Conservation (phyloP, 1,284 basidiomycete species). For the Cronartium ribicola region DNA sequence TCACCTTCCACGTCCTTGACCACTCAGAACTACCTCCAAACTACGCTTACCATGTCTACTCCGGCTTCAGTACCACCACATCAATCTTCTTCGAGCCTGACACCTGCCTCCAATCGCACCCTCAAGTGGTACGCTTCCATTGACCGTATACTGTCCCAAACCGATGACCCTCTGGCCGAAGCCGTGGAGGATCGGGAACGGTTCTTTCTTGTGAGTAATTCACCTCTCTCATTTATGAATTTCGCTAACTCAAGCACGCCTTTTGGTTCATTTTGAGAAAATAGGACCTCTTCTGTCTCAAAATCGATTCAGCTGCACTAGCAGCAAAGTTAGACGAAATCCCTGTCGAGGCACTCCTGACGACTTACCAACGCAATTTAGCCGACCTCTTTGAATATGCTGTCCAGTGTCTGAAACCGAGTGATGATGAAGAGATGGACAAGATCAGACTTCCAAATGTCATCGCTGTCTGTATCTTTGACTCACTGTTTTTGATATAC, state of each 20-base stretch:
- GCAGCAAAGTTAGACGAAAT: constrained; percentile 11
- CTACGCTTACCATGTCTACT: not conserved
- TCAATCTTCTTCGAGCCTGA: not conserved
- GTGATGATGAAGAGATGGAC: constrained; percentile 28
- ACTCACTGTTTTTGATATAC: not conserved
- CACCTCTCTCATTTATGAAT: not conserved
- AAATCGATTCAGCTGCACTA: constrained; percentile 16
- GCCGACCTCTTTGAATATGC: constrained; percentile 29
- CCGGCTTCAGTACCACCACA: not conserved
- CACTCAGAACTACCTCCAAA: too few relatives aligned
- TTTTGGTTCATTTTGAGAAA: not conserved
- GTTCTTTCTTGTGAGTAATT: constrained; percentile 26
- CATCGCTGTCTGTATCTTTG: constrained; percentile 13
- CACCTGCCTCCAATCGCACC: not conserved
- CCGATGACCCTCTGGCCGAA: constrained; percentile 10
- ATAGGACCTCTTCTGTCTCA: constrained; percentile 31
- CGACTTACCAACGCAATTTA: constrained; percentile 16
- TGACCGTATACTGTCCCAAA: constrained; percentile 15
- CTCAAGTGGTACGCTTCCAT: constrained; percentile 38
- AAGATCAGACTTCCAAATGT: constrained; percentile 33
- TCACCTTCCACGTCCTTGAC: too few relatives aligned
- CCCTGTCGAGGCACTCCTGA: constrained; percentile 14
- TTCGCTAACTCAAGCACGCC: not conserved
- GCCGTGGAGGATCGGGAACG: constrained; percentile 14
- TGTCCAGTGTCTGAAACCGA: constrained; percentile 23